Evolutionary conservation across 2,329 filamentous ascomycete species (phyloP).

Genomic region (Xylariaceae sp.): DNA sequence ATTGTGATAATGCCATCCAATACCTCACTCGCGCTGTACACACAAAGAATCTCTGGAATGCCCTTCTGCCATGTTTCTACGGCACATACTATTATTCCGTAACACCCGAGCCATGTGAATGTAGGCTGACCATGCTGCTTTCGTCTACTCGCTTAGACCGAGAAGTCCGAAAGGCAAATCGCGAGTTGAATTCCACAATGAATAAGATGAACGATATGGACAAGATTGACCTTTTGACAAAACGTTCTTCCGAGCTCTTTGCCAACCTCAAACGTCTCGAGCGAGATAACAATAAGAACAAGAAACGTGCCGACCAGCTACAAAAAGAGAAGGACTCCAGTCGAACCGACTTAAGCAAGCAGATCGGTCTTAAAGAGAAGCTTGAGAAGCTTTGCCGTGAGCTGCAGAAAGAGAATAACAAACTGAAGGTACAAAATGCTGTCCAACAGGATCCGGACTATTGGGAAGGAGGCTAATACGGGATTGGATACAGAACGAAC

Average conservation of each 20-base stretch:
- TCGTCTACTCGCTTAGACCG: no score
- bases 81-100: background rate
- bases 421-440: constrained; percentile 73
- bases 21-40: no score
- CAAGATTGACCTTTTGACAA: constrained; percentile 85
- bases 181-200: constrained; percentile 82
- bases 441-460: no score
- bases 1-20: no score
- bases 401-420: constrained; percentile 95
- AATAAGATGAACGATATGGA: constrained; percentile 89
- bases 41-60: background rate
- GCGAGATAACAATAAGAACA: constrained; percentile 90
- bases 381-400: constrained; percentile 94
- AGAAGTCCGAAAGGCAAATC: constrained; percentile 66
- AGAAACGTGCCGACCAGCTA: constrained; percentile 87
- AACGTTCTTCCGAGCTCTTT: constrained; percentile 85
- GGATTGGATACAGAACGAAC: constrained; percentile 66
- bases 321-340: constrained; percentile 96
- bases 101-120: background rate
- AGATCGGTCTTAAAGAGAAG: constrained; percentile 88
- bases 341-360: constrained; percentile 84
- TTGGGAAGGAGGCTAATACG: constrained; percentile 27
- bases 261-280: constrained; percentile 95
- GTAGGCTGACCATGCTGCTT: constrained; percentile 15
- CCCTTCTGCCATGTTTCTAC: background rate